Conservation (phyloP, 2,329 filamentous ascomycete species). For the Stagonosporopsis vannaccii region DNA sequence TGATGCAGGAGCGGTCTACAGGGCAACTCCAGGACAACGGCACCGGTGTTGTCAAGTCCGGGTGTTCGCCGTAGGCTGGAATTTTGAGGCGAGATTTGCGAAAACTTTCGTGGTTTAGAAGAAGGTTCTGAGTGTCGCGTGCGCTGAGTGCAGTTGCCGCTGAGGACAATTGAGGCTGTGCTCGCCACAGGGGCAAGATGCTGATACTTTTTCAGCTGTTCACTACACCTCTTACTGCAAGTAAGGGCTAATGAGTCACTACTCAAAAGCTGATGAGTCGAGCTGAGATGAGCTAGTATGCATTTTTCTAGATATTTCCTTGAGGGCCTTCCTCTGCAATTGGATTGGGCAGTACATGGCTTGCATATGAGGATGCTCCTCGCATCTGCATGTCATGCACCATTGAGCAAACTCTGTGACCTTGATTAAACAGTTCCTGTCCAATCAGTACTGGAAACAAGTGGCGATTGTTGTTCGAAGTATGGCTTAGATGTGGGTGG, state of each 20-base stretch:
- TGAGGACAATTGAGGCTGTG: too few relatives aligned
- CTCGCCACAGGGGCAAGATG: background rate
- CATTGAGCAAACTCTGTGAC: background rate
- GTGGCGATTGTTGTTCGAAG: background rate
- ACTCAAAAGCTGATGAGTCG: background rate
- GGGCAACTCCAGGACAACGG: background rate
- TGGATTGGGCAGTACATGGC: too few relatives aligned
- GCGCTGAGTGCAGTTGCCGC: too few relatives aligned
- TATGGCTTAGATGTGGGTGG: too few relatives aligned
- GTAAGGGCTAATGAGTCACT: background rate
- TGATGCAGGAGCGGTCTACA: background rate
- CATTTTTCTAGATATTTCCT: background rate
- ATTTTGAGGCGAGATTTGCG: background rate
- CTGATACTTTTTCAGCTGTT: background rate
- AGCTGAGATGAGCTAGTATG: background rate
- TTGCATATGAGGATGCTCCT: too few relatives aligned
- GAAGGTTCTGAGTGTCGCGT: background rate
- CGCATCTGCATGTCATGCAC: too few relatives aligned
- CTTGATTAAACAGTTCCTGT: background rate
- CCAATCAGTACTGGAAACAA: background rate
- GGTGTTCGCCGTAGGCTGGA: background rate
- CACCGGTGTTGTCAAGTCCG: background rate
- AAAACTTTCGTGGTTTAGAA: background rate
- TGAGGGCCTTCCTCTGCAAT: too few relatives aligned
- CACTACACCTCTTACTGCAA: background rate